Conservation (phyloP, 257 asterid genomes). For the Lithospermum erythrorhizon region DNA sequence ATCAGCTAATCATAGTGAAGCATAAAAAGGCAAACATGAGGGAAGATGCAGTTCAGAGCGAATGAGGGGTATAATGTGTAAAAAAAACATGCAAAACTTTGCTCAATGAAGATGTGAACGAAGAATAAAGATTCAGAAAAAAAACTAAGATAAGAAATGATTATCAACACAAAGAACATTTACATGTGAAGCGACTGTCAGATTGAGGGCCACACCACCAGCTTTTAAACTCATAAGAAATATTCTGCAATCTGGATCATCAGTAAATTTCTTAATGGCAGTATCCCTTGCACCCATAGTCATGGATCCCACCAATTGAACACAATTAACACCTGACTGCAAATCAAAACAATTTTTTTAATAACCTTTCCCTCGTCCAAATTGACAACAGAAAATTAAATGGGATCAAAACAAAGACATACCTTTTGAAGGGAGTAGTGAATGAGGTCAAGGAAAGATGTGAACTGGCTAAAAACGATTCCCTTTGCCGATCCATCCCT, state of each 20-base stretch:
- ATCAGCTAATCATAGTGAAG: too few species aligned
- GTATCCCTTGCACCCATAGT: slow-evolving; percentile 68
- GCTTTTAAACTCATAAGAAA: slow-evolving; percentile 94
- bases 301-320: slow-evolving; percentile 84
- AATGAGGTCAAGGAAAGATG: slow-evolving; percentile 90
- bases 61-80: neutral
- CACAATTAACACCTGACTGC: slow-evolving; percentile 79
- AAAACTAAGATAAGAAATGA: neutral
- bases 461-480: slow-evolving; percentile 90
- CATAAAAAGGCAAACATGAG: neutral
- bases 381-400: slow-evolving; percentile 11
- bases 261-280: slow-evolving; percentile 65
- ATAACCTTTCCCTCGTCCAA: slow-evolving; percentile 4
- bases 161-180: slow-evolving; percentile 1
- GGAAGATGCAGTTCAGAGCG: too few species aligned
- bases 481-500: slow-evolving; percentile 98
- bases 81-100: neutral
- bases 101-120: neutral
- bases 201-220: slow-evolving; percentile 96
- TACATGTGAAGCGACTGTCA: slow-evolving; percentile 94
- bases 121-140: neutral
- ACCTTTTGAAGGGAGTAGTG: slow-evolving; percentile 81
- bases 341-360: slow-evolving; percentile 9
- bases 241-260: slow-evolving; percentile 76
- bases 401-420: neutral